These are phyloP conservation scores for Globisporangium nodosum DNA, from an alignment of 352 stramenopile genomes.

Conservation along the genomic window DNA sequence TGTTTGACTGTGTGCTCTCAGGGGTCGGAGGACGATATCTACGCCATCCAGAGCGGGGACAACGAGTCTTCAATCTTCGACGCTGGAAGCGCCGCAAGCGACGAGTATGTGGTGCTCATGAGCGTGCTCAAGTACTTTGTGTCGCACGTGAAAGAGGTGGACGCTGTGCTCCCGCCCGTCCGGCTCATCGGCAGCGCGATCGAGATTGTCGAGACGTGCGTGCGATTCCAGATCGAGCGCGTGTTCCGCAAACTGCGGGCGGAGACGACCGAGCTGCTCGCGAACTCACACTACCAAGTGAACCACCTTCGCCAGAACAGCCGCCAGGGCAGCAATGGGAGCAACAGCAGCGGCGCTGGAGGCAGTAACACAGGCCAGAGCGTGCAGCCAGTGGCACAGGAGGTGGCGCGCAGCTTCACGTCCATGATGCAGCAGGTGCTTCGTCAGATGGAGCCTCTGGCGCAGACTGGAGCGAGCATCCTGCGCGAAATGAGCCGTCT, in stretches of 20 bases:
- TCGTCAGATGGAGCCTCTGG: constrained; percentile 71
- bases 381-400: constrained; percentile 49
- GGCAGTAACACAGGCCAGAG: constrained; percentile 20
- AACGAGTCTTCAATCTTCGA: constrained; percentile 20
- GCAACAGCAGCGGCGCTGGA: background rate
- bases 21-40: constrained; percentile 45
- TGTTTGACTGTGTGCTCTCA: constrained; percentile 13
- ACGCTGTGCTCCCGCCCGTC: constrained; percentile 52
- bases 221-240: constrained; percentile 75
- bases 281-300: constrained; percentile 44
- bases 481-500: constrained; percentile 64
- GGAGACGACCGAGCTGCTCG: constrained; percentile 56
- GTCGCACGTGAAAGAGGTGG: constrained; percentile 46
- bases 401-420: constrained; percentile 46
- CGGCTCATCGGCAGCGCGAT: constrained; percentile 35
- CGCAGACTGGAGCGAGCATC: constrained; percentile 58
- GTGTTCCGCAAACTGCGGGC: constrained; percentile 58
- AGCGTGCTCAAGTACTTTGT: constrained; percentile 77
- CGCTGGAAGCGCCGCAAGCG: constrained; percentile 17
- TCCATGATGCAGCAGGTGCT: constrained; percentile 79
- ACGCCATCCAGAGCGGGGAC: constrained; percentile 18
- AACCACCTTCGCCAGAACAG: constrained; percentile 25
- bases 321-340: constrained; percentile 9
- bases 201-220: constrained; percentile 54
- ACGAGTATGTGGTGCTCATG: constrained; percentile 81